Evolutionary conservation across 2,329 filamentous ascomycete species (phyloP).

Genomic region (Phialocephala sp.): DNA sequence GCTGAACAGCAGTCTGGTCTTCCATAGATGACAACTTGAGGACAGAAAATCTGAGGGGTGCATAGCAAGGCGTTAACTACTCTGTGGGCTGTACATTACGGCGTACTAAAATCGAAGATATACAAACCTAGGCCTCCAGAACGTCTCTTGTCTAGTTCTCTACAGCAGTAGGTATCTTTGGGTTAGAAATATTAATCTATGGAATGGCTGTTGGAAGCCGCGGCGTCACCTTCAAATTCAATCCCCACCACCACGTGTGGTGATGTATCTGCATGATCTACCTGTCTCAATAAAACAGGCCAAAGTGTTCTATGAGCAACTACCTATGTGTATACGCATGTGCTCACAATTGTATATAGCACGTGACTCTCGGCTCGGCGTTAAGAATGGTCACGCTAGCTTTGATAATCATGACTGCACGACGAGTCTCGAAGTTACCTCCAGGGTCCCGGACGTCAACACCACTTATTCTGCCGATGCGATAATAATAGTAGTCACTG

Average conservation of each 20-base stretch:
- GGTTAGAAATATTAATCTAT: too few relatives aligned
- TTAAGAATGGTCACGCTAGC: not conserved
- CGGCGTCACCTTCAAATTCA: too few relatives aligned
- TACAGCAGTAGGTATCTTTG: too few relatives aligned
- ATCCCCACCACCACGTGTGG: too few relatives aligned
- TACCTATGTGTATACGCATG: not conserved
- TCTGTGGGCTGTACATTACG: not conserved
- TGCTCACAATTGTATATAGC: not conserved
- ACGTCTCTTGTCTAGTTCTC: too few relatives aligned
- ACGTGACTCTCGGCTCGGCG: conserved; percentile 2
- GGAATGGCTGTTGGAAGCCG: too few relatives aligned
- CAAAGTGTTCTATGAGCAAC: too few relatives aligned
- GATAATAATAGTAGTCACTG: conserved; percentile 31
- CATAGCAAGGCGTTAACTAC: conserved; percentile 9
- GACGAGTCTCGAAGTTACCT: conserved; percentile 9
- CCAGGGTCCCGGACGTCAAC: conserved; percentile 14
- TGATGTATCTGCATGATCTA: too few relatives aligned
- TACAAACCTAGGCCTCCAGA: too few relatives aligned
- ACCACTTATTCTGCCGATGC: conserved; percentile 24
- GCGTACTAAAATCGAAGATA: not conserved
- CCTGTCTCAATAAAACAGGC: not conserved
- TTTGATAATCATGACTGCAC: conserved; percentile 26
- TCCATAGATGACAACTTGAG: not conserved
- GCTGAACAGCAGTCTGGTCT: not conserved
- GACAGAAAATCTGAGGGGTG: not conserved